Percentiles rank a stretch among this genome's conserved stretches.
Evolutionary conservation across 2,329 filamentous ascomycete genomes (phyloP).

Genomic region (Berkeleyomyces basicola): DNA sequence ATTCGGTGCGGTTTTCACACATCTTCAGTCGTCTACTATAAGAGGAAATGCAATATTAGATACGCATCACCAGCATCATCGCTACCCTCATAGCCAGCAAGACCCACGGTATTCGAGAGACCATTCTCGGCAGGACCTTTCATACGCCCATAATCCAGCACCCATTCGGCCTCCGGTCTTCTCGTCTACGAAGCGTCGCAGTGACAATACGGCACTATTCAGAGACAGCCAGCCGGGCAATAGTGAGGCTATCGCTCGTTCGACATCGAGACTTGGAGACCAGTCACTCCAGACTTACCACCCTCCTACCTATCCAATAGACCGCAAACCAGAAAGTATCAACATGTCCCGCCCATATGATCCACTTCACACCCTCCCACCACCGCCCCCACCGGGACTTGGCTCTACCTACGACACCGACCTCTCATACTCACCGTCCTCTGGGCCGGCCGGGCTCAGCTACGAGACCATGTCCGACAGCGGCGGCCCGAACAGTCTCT

Average conservation of each 20-base stretch:
- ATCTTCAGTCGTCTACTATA: not conserved
- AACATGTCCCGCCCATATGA: not conserved
- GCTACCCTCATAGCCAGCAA: not conserved
- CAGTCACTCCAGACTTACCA: not conserved
- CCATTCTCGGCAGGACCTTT: too few species aligned
- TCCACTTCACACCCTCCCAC: not conserved
- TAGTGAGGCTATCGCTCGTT: too few species aligned
- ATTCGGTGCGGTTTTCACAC: not conserved
- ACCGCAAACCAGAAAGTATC: not conserved
- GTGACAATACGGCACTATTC: too few species aligned
- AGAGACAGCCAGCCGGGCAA: too few species aligned
- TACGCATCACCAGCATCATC: not conserved
- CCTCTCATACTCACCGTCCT: not conserved
- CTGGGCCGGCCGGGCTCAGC: slow-evolving; percentile 24
- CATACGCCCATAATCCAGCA: too few species aligned
- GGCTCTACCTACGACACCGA: not conserved
- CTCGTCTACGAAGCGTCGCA: too few species aligned
- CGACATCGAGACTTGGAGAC: not conserved
- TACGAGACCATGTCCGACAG: slow-evolving; percentile 36
- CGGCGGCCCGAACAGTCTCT: slow-evolving; percentile 18
- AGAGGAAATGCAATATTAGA: not conserved
- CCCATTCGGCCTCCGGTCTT: too few species aligned
- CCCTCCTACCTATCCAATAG: not conserved
- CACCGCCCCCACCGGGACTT: not conserved
- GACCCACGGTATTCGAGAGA: too few species aligned